Evolutionary conservation across 2,329 filamentous ascomycete genomes (phyloP), one percentile per base, ranked within the genome.

Genomic region (Dactylella cylindrospora): DNA sequence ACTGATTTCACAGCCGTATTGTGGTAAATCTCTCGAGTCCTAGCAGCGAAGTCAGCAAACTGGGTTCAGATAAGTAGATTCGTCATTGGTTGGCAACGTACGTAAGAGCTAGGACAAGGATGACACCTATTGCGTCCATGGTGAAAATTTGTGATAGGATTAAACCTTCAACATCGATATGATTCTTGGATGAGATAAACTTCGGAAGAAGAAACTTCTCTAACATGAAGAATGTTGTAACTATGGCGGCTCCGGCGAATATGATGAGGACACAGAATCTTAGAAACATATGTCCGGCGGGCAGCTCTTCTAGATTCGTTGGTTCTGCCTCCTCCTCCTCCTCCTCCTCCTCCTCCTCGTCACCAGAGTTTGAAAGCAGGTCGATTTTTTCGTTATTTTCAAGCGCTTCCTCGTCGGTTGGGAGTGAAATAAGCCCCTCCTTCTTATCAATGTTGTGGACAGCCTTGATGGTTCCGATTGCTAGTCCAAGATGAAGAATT

Each of bases 71-170:
- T n/a, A 25, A 22, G 12, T 7, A 25, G 19, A 26, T n/a, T 13
- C 9, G n/a, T 12, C 6, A 26, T n/a, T n/a, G n/a, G n/a, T n/a
- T n/a, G n/a, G n/a, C n/a, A 26, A 53, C 55, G 36, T 39, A 61
- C 55, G 55, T 61, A 12, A 53, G 25, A 4, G 39, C 25, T 12
- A 39, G 9, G n/a, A 61, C 23, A 8, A 61, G 15, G 2, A 44
- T 17, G 20, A 53, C 15, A 4, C 35, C 55, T 4, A 61, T 25
- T 19, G 41, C 29, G 15, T 61, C 55, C 15, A 46, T 53, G 6
- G 46, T 53, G 13, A 61, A 53, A 10, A 61, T 22, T 12, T 43
- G 55, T 4, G 55, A 53, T 10, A 61, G 47, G 3, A 45, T 15
- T 1, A 61, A 36, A 3, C 35, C 47, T 40, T 61, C 55, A 3